Conservation (phyloP, 345 rosid genomes). For the Streptanthus diversifolius region DNA sequence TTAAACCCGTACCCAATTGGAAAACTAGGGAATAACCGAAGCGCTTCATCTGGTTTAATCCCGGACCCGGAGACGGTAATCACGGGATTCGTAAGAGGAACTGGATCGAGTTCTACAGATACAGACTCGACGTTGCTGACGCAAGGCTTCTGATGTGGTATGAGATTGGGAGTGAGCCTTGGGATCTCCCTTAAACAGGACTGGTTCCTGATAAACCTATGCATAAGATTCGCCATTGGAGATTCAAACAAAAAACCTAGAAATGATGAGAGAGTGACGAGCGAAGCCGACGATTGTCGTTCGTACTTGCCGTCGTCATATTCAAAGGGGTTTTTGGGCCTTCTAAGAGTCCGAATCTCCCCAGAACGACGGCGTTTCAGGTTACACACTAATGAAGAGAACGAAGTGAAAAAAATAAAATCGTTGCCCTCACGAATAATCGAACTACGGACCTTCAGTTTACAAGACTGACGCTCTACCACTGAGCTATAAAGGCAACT, state of each 20-base stretch:
- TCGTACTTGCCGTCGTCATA: background rate
- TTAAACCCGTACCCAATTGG: constrained; percentile 39
- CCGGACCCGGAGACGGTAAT: background rate
- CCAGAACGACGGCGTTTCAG: background rate
- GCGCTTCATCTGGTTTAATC: background rate
- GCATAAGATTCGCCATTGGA: constrained; percentile 36
- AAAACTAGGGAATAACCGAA: constrained; percentile 38
- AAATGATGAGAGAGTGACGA: constrained; percentile 7
- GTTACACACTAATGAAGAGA: background rate
- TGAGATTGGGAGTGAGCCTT: background rate
- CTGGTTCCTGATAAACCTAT: constrained; percentile 29
- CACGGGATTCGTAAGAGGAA: constrained; percentile 10
- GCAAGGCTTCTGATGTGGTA: constrained; percentile 12
- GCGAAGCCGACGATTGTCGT: constrained; percentile 5
- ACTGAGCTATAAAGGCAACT: constrained; percentile 72
- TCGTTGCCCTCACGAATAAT: constrained; percentile 66
- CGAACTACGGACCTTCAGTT: constrained; percentile 79
- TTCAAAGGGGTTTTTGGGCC: background rate
- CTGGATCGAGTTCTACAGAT: constrained; percentile 6
- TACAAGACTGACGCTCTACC: constrained; percentile 92
- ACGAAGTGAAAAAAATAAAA: background rate
- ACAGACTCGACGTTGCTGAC: constrained; percentile 4
- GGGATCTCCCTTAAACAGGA: constrained; percentile 19
- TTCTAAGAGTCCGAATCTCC: background rate
- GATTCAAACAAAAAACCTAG: background rate